Evolutionary conservation across 345 rosid species (phyloP).

Genomic region (Populus tremula): DNA sequence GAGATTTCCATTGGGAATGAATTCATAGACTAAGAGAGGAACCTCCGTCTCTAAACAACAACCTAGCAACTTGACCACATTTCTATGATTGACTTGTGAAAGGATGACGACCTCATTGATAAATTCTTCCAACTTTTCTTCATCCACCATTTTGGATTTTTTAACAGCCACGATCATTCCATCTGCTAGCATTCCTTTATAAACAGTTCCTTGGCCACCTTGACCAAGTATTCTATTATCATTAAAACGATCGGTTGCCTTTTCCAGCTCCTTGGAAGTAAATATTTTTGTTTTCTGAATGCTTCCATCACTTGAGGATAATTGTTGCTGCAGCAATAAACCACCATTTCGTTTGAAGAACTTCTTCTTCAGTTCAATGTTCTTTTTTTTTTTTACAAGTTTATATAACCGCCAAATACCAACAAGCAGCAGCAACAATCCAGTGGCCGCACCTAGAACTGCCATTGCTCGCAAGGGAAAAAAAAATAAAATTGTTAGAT

Average conservation of each 20-base stretch:
- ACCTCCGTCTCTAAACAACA: too few species aligned
- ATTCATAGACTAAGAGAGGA: too few species aligned
- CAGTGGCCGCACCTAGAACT: too few species aligned
- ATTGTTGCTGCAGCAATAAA: background rate
- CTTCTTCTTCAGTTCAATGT: too few species aligned
- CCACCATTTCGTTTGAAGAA: slow-evolving; percentile 13
- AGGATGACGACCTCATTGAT: slow-evolving; percentile 17
- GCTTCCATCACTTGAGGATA: background rate
- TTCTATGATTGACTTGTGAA: too few species aligned
- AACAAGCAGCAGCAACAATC: too few species aligned
- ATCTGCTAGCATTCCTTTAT: slow-evolving; percentile 14
- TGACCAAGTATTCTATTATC: slow-evolving; percentile 15
- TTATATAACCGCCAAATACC: too few species aligned
- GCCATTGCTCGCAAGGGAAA: too few species aligned
- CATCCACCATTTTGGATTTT: slow-evolving; percentile 3
- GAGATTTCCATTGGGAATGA: too few species aligned
- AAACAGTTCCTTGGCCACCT: slow-evolving; percentile 18
- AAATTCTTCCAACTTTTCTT: slow-evolving; percentile 6
- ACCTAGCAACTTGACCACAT: too few species aligned
- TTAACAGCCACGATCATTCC: slow-evolving; percentile 16
- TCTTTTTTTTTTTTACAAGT: too few species aligned
- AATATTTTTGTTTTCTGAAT: background rate
- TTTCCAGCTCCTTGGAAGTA: slow-evolving; percentile 9
- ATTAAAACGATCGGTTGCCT: slow-evolving; percentile 7
- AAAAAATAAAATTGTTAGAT: too few species aligned